Evolutionary conservation across 1,284 basidiomycete species (phyloP), one percentile per base, ranked within the genome.

Genomic region (Ceratorhiza oryzae-sativae): DNA sequence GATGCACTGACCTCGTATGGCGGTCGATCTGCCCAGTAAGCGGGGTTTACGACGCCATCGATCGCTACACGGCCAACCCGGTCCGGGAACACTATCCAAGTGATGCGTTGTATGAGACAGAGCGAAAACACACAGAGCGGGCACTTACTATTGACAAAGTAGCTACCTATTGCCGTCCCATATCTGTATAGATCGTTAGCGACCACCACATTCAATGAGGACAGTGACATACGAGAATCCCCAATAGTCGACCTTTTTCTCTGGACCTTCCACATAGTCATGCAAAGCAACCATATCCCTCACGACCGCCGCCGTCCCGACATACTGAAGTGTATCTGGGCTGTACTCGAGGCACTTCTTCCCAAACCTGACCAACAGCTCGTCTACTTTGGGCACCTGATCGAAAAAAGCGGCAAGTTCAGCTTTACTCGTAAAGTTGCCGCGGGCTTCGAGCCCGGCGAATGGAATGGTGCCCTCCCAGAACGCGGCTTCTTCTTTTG

Each of bases 381-480:
- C 48, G n/a, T 49, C 48, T 8, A 49, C 48, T n/a, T n/a, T 49
- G 6, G 18, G 18, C 48, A 49, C n/a, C 48, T 49, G 48, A 25
- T n/a, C 18, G 25, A 20, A 49, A 49, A 49, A 49, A 5, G 48
- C 25, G 25, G 6, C 48, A 8, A 49, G 25, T 5, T 49, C 48
- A n/a, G 36, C 36, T 13, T 39, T 6, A 13, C 13, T 13, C 8
- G 36, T 39, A 39, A 39, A 39, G 36, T 39, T 13, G 13, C 36
- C n/a, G 18, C 48, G 72, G 13, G 68, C 73, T 58, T 72, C 71
- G 18, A 63, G 27, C 25, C 71, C 71, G 75, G 15, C 36, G 12
- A 5, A 32, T 8, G 42, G 20, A 9, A 73, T 55, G 6, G 51
- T 65, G 15, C 55, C 39, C n/a, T 34, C 34, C 48, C 65, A 61